Percentiles rank a stretch among this genome's conserved stretches.
Evolutionary conservation across 495 filamentous ascomycete species (phyloP).

Genomic region (Penicillium lagena): DNA sequence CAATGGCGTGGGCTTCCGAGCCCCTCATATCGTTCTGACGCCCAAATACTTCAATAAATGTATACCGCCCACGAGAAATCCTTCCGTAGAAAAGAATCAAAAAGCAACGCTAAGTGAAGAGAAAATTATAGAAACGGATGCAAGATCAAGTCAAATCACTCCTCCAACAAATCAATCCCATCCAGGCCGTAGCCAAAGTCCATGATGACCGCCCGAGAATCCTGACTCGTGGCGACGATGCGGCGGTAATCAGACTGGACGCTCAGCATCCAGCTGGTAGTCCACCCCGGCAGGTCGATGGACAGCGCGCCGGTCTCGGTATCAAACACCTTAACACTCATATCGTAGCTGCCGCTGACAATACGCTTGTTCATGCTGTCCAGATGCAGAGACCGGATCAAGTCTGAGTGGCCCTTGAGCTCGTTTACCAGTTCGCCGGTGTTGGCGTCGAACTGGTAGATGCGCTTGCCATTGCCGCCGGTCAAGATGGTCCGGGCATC

Average conservation of each 20-base stretch:
- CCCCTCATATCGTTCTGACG: conserved; percentile 3
- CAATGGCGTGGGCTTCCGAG: not conserved
- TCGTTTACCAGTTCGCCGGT: conserved; percentile 76
- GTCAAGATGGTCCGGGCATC: conserved; percentile 84
- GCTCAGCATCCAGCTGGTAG: conserved; percentile 90
- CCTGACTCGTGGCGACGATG: conserved; percentile 89
- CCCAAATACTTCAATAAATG: conserved; percentile 10
- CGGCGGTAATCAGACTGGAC: conserved; percentile 92
- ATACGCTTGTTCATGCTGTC: conserved; percentile 77
- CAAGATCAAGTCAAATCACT: conserved; percentile 19
- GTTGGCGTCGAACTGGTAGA: conserved; percentile 89
- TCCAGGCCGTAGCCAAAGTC: conserved; percentile 56
- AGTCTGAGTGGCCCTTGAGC: conserved; percentile 67
- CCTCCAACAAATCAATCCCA: conserved; percentile 42
- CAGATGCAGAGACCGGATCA: conserved; percentile 84
- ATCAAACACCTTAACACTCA: conserved; percentile 87
- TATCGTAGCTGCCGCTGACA: conserved; percentile 89
- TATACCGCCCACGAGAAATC: conserved; percentile 5
- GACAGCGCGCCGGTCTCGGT: conserved; percentile 65
- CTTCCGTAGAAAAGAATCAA: not conserved
- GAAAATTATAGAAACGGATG: conserved; percentile 7
- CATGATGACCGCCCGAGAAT: conserved; percentile 84
- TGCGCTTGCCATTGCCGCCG: conserved; percentile 88
- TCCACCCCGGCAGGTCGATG: conserved; percentile 80
- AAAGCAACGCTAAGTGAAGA: conserved; percentile 10